These are phyloP conservation scores for Wickerhamiella azyma DNA, from an alignment of 805 yeast genomes.

Conservation along the genomic window DNA sequence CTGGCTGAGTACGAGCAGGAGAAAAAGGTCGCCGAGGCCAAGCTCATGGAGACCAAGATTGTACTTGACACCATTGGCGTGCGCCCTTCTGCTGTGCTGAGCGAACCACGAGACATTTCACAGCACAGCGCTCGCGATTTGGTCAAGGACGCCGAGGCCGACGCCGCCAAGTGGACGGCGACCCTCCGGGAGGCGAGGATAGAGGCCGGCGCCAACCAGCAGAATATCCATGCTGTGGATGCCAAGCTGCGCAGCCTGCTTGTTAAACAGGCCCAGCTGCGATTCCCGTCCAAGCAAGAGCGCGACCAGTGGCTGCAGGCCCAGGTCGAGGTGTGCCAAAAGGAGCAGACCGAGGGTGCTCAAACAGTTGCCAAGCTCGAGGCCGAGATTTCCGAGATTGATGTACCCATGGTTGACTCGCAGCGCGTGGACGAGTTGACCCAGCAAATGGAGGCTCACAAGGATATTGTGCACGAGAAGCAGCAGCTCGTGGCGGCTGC, in stretches of 20 bases:
- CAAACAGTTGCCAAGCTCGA: background rate
- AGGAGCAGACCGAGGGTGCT: background rate
- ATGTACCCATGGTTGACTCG: slow-evolving; percentile 25
- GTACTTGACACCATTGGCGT: background rate
- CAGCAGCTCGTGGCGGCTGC: slow-evolving; percentile 24
- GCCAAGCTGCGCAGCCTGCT: slow-evolving; percentile 30
- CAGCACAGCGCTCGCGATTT: background rate
- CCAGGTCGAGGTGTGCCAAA: background rate
- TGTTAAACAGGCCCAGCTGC: slow-evolving; percentile 54
- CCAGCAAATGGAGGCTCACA: slow-evolving; percentile 23
- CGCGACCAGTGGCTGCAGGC: slow-evolving; percentile 53
- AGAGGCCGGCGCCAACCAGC: background rate
- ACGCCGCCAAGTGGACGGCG: background rate
- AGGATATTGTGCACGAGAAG: slow-evolving; percentile 11
- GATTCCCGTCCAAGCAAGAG: slow-evolving; percentile 41
- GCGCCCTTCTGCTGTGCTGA: background rate
- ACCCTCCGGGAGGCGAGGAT: background rate
- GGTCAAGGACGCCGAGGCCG: background rate
- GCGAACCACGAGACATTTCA: no score
- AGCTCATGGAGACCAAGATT: background rate
- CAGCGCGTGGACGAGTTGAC: slow-evolving; percentile 21
- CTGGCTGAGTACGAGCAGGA: slow-evolving; percentile 3
- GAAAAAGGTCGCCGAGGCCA: background rate
- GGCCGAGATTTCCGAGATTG: background rate
- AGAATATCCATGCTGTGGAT: slow-evolving; percentile 11